These are phyloP conservation scores for Didymella glomerata DNA, from an alignment of 2,329 filamentous ascomycete species.

Conservation along the genomic window DNA sequence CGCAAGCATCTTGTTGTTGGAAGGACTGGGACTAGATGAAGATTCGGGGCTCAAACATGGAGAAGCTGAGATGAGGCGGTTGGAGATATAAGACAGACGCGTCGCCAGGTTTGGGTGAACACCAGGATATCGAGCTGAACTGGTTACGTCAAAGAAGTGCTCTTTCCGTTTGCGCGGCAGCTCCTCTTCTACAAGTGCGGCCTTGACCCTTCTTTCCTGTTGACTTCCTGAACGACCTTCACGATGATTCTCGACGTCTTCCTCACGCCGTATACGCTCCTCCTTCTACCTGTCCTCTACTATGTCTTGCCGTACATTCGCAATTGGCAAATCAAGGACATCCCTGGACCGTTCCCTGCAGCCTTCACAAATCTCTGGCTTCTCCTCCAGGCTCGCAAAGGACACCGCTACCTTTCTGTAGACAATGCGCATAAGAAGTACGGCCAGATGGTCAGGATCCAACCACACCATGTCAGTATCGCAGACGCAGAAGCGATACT, in stretches of 20 bases:
- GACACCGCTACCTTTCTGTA: constrained; percentile 66
- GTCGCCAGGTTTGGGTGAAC: constrained; percentile 5
- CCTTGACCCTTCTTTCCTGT: constrained; percentile 5
- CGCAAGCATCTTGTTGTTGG: constrained; percentile 1
- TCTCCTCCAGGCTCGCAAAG: constrained; percentile 68
- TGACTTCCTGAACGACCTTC: constrained; percentile 7
- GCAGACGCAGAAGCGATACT: constrained; percentile 81
- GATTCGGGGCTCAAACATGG: not conserved
- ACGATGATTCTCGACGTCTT: constrained; percentile 49
- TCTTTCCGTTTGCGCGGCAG: constrained; percentile 12
- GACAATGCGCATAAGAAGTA: constrained; percentile 76
- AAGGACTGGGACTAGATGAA: not conserved
- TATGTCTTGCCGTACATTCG: constrained; percentile 69
- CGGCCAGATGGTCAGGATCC: constrained; percentile 82
- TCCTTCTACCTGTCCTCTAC: constrained; percentile 60
- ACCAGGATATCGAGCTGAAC: constrained; percentile 1
- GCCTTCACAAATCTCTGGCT: constrained; percentile 84
- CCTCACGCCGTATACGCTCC: constrained; percentile 57
- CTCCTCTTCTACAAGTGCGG: constrained; percentile 9
- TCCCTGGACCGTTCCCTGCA: constrained; percentile 71
- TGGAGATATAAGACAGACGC: constrained; percentile 14
- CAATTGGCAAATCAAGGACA: constrained; percentile 62
- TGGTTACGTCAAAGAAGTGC: constrained; percentile 16
- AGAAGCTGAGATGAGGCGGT: not conserved
- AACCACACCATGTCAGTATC: constrained; percentile 84